phyloP scores from a whole-genome alignment of 1,284 basidiomycete species.

The Gomphus sp. region DNA sequence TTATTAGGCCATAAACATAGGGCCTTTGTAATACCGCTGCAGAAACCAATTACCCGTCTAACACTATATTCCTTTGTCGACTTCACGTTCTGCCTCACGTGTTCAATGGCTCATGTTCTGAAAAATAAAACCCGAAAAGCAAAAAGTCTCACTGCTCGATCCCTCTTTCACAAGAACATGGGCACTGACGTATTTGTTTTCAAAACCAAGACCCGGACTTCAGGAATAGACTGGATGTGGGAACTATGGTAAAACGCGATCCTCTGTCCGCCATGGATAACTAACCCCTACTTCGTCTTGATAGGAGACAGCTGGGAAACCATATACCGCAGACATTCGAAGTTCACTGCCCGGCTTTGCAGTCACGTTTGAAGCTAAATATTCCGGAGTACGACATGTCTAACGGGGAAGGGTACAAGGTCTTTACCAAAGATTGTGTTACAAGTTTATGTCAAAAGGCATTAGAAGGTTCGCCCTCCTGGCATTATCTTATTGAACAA shows the following conservation, averaged over 20 bases:
- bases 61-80: constrained; percentile 79
- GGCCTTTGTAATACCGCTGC: constrained; percentile 60
- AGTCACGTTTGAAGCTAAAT: constrained; percentile 55
- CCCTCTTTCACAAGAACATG: constrained; percentile 24
- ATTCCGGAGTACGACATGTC: constrained; percentile 39
- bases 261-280: neutral
- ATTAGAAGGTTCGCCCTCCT: constrained; percentile 47
- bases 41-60: constrained; percentile 45
- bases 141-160: constrained; percentile 14
- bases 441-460: constrained; percentile 47
- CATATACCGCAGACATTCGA: constrained; percentile 35
- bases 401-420: constrained; percentile 26
- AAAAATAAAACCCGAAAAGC: neutral
- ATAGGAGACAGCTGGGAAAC: constrained; percentile 54
- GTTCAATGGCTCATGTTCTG: constrained; percentile 23
- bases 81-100: constrained; percentile 68
- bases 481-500: constrained; percentile 49
- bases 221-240: constrained; percentile 80
- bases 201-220: constrained; percentile 60
- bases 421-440: constrained; percentile 53
- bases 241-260: constrained; percentile 48
- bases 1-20: constrained; percentile 57
- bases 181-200: constrained; percentile 78
- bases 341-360: constrained; percentile 37
- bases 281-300: neutral